A percentile compares a stretch with the other conserved stretches of the same genome.
Conservation (phyloP, 306 rosid genomes). For the Lathyrus aphaca region DNA sequence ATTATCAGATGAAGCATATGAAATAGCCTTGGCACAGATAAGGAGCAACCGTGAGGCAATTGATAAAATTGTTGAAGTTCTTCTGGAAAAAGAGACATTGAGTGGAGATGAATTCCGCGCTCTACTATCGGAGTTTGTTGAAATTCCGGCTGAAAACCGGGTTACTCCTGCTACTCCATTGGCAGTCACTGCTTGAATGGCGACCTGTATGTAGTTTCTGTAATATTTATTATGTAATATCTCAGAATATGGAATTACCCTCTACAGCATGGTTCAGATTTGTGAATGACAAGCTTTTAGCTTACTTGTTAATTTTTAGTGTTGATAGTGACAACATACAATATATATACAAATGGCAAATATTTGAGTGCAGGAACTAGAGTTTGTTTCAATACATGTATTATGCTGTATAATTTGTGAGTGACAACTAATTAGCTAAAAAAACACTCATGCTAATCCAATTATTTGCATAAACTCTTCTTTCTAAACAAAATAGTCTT, state of each 20-base stretch:
- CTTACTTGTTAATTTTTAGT: slow-evolving; percentile 33
- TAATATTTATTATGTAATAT: slow-evolving; percentile 42
- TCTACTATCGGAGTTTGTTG: slow-evolving; percentile 70
- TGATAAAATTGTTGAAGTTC: slow-evolving; percentile 86
- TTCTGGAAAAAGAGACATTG: slow-evolving; percentile 84
- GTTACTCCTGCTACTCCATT: slow-evolving; percentile 61
- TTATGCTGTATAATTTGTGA: slow-evolving; percentile 5
- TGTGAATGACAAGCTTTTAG: slow-evolving; percentile 38
- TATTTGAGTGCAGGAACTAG: slow-evolving; percentile 27
- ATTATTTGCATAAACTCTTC: no score
- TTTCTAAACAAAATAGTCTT: no score
- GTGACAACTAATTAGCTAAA: neutral
- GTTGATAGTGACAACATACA: slow-evolving; percentile 39
- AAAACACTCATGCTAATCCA: neutral
- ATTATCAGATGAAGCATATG: slow-evolving; percentile 77
- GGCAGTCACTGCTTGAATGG: slow-evolving; percentile 65
- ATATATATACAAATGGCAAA: slow-evolving; percentile 38
- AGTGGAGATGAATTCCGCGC: slow-evolving; percentile 89
- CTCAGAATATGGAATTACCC: slow-evolving; percentile 29
- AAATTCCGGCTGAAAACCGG: slow-evolving; percentile 83
- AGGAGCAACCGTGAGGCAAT: slow-evolving; percentile 95
- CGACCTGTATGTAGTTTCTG: slow-evolving; percentile 36
- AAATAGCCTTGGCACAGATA: slow-evolving; percentile 70
- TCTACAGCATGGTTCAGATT: slow-evolving; percentile 35
- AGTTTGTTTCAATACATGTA: slow-evolving; percentile 20